Conservation (phyloP, 192 early-diverging fungal species). For the Coemansia sp. region DNA sequence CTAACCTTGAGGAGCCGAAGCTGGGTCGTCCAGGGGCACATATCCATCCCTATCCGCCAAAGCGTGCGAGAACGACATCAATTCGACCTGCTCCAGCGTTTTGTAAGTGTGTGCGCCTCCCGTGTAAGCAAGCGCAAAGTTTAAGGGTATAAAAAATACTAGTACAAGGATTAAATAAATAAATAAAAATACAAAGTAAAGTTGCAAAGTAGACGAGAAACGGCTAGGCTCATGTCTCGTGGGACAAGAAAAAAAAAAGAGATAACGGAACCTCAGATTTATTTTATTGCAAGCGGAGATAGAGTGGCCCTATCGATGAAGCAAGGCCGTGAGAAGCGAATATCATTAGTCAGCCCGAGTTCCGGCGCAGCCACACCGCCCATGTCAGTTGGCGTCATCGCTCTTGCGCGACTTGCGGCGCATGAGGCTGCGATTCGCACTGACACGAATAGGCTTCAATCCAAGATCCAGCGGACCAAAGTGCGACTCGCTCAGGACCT, state of each 20-base stretch:
- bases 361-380: background rate
- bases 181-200: too few relatives aligned
- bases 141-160: slow-evolving; percentile 12
- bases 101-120: background rate
- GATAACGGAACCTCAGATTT: background rate
- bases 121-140: background rate
- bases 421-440: slow-evolving; percentile 49
- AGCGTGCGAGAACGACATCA: slow-evolving; percentile 19
- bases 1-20: slow-evolving; percentile 28
- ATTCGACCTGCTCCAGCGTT: slow-evolving; percentile 3
- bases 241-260: background rate
- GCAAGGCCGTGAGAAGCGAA: background rate
- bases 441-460: slow-evolving; percentile 52
- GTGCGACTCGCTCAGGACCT: slow-evolving; percentile 43
- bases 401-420: slow-evolving; percentile 21
- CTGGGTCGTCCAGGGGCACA: slow-evolving; percentile 25
- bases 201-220: background rate
- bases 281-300: background rate
- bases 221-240: background rate
- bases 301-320: background rate
- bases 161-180: slow-evolving; percentile 1
- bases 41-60: slow-evolving; percentile 37
- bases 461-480: slow-evolving; percentile 55
- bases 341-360: slow-evolving; percentile 2
- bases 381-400: background rate